phyloP scores from a whole-genome alignment of 2,329 filamentous ascomycete genomes.

The Elsinoe ampelina region DNA sequence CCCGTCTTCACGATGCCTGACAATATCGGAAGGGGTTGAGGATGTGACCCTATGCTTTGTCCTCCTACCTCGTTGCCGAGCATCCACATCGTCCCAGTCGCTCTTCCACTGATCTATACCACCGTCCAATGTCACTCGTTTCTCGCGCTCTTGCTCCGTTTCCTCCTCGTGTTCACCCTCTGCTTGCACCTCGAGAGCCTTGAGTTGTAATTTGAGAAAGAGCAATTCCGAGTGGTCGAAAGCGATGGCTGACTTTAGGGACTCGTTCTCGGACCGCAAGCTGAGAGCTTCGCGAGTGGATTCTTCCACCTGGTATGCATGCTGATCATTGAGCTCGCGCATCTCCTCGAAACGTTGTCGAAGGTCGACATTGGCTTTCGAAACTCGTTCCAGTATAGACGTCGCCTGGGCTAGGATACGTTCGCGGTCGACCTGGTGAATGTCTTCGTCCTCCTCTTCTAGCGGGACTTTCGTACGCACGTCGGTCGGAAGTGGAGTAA shows the following conservation, averaged over 20 bases:
- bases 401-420: slow-evolving; percentile 24
- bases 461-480: neutral
- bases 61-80: slow-evolving; percentile 23
- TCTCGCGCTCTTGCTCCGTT: slow-evolving; percentile 14
- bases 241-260: slow-evolving; percentile 28
- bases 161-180: slow-evolving; percentile 17
- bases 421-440: slow-evolving; percentile 16
- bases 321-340: slow-evolving; percentile 24
- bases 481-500: neutral
- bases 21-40: slow-evolving; percentile 9
- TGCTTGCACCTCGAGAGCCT: slow-evolving; percentile 28
- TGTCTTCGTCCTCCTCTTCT: slow-evolving; percentile 13
- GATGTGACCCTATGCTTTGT: slow-evolving; percentile 24
- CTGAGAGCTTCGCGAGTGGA: slow-evolving; percentile 24
- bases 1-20: slow-evolving; percentile 1
- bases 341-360: slow-evolving; percentile 27
- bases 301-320: slow-evolving; percentile 24
- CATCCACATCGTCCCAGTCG: slow-evolving; percentile 29
- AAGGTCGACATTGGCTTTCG: slow-evolving; percentile 24
- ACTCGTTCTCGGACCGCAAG: slow-evolving; percentile 30
- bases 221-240: slow-evolving; percentile 32
- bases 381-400: slow-evolving; percentile 23
- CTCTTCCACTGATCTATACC: slow-evolving; percentile 28
- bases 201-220: slow-evolving; percentile 32
- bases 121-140: slow-evolving; percentile 20